Conservation (phyloP, 257 asterid species). For the Capsicum chinense region DNA sequence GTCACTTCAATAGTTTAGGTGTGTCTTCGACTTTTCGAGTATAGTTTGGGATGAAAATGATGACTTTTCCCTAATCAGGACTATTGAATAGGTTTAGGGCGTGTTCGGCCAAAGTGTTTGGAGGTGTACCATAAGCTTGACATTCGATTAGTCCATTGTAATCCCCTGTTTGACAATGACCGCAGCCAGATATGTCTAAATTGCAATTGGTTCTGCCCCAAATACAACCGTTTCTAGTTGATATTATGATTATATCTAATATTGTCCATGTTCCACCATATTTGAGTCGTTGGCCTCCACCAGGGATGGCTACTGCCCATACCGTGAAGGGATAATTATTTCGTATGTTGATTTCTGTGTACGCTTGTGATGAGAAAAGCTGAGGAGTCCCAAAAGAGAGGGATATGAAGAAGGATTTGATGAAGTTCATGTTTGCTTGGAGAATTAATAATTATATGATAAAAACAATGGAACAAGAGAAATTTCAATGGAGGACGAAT, state of each 20-base stretch:
- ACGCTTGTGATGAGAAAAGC: neutral
- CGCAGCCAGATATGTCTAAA: slow-evolving; percentile 50
- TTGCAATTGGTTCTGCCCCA: slow-evolving; percentile 77
- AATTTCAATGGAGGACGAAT: neutral
- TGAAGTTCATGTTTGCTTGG: neutral
- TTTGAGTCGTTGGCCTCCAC: slow-evolving; percentile 44
- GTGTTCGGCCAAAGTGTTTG: slow-evolving; percentile 54
- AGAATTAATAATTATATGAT: neutral
- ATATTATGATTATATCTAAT: slow-evolving; percentile 25
- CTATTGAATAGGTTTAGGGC: slow-evolving; percentile 36
- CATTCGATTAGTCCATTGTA: slow-evolving; percentile 49
- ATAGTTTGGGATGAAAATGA: too few relatives aligned
- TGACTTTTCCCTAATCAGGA: neutral
- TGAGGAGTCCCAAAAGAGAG: slow-evolving; percentile 7
- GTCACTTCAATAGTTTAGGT: too few relatives aligned
- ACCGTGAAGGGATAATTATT: slow-evolving; percentile 43
- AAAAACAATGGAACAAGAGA: neutral
- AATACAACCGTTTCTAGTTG: slow-evolving; percentile 35
- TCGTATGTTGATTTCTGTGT: slow-evolving; percentile 34
- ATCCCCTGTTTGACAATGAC: slow-evolving; percentile 59
- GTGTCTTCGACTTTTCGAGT: too few relatives aligned
- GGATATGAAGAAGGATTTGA: slow-evolving; percentile 3
- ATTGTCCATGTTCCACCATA: slow-evolving; percentile 40
- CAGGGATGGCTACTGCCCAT: slow-evolving; percentile 45
- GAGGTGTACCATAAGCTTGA: slow-evolving; percentile 40